A percentile compares a stretch with the other conserved stretches of the same genome.
phyloP scores from a whole-genome alignment of 495 filamentous ascomycete species.

The Pyrenula massariospora region DNA sequence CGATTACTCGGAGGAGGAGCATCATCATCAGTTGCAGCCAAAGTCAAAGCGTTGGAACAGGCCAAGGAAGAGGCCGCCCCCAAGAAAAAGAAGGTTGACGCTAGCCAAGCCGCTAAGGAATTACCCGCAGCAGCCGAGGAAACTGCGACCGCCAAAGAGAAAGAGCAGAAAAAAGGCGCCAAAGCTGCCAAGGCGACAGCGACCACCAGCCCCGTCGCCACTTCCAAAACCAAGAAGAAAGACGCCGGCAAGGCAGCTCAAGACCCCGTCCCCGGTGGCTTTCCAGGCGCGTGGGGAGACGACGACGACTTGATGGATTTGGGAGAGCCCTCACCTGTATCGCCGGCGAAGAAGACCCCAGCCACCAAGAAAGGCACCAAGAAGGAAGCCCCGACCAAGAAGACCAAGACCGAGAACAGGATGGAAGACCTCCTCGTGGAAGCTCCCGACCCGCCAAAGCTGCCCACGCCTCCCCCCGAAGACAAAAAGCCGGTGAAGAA shows the following conservation, averaged over 20 bases:
- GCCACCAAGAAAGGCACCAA: slow-evolving; percentile 22
- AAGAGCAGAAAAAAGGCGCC: slow-evolving; percentile 16
- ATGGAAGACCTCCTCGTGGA: slow-evolving; percentile 11
- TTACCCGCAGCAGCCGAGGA: neutral
- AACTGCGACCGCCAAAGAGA: neutral
- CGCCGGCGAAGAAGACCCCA: slow-evolving; percentile 12
- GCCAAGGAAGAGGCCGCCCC: neutral
- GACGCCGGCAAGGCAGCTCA: slow-evolving; percentile 14
- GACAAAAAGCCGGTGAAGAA: slow-evolving; percentile 40
- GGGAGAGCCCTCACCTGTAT: slow-evolving; percentile 18
- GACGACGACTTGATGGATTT: slow-evolving; percentile 12
- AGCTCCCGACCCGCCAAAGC: slow-evolving; percentile 1
- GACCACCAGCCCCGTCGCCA: slow-evolving; percentile 5
- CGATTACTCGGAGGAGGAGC: slow-evolving; percentile 1
- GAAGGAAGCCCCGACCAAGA: slow-evolving; percentile 13
- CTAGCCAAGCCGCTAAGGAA: neutral
- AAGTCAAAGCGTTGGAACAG: slow-evolving; percentile 33
- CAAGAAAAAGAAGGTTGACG: neutral
- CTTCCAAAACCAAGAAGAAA: slow-evolving; percentile 12
- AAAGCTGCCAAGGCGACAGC: slow-evolving; percentile 4
- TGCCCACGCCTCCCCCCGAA: slow-evolving; percentile 40
- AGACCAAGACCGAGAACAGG: slow-evolving; percentile 6
- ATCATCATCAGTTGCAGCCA: slow-evolving; percentile 33
- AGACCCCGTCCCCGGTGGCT: slow-evolving; percentile 30
- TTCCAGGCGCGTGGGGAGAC: slow-evolving; percentile 18